phyloP scores from a whole-genome alignment of 31 red algal species.

The Pterothamnion heteromorphum region DNA sequence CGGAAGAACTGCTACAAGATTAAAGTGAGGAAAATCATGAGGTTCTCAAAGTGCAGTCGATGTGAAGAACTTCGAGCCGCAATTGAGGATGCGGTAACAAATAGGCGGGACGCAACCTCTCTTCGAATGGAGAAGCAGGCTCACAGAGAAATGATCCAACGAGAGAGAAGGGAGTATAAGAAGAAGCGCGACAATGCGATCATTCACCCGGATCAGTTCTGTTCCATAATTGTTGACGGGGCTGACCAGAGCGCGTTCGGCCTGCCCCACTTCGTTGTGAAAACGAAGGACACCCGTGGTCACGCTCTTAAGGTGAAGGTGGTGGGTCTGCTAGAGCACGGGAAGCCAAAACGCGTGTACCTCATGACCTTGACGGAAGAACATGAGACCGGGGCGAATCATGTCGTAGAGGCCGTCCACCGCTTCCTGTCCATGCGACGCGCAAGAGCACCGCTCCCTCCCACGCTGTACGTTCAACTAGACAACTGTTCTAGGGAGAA shows the following conservation, averaged over 20 bases:
- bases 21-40: neutral
- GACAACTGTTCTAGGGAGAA: neutral
- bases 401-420: neutral
- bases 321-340: neutral
- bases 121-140: neutral
- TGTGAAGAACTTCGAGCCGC: neutral
- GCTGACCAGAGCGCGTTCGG: neutral
- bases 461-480: neutral
- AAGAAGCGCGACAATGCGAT: neutral
- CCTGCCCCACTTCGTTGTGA: neutral
- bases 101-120: neutral
- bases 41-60: neutral
- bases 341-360: neutral
- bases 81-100: neutral
- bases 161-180: neutral
- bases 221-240: neutral
- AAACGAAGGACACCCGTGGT: neutral
- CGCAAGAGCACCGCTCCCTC: neutral
- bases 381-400: too few relatives aligned
- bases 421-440: neutral
- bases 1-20: too few relatives aligned
- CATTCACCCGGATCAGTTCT: neutral
- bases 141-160: neutral
- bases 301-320: neutral
- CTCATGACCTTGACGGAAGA: neutral